Evolutionary conservation across 495 filamentous ascomycete genomes (phyloP).

Genomic region (Lepraria neglecta): DNA sequence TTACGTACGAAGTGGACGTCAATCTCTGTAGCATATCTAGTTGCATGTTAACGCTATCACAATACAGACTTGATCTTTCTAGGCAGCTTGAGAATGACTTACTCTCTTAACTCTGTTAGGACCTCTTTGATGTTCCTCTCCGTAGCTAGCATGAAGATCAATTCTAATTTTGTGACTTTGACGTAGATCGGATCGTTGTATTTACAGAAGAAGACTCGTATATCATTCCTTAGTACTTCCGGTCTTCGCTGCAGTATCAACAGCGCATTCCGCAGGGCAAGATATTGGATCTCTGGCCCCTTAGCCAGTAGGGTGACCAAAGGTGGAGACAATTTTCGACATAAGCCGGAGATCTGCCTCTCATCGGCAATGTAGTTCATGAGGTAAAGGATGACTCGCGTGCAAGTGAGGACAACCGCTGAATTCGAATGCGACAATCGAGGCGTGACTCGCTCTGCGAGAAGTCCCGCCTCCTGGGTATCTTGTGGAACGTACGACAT

Average conservation of each 20-base stretch:
- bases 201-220: constrained; percentile 99
- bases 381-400: constrained; percentile 90
- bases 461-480: constrained; percentile 71
- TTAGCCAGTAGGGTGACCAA: constrained; percentile 93
- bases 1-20: constrained; percentile 98
- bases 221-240: constrained; percentile 92
- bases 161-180: constrained; percentile 96
- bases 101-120: constrained; percentile 89
- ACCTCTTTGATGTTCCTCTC: constrained; percentile 96
- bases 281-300: constrained; percentile 94
- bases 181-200: constrained; percentile 99
- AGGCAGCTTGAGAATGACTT: constrained; percentile 26
- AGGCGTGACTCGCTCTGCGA: constrained; percentile 89
- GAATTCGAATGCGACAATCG: constrained; percentile 95
- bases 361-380: constrained; percentile 98
- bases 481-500: constrained; percentile 98
- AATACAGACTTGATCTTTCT: too few species aligned
- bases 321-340: constrained; percentile 89
- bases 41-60: constrained; percentile 3
- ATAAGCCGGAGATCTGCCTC: constrained; percentile 82
- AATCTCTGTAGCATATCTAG: constrained; percentile 88
- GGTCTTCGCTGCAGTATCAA: constrained; percentile 89
- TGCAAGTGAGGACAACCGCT: constrained; percentile 90
- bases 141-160: constrained; percentile 98
- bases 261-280: constrained; percentile 89